Base-by-base conservation (phyloP, 768 basidiomycete genomes). In the Boletus pseudo-olivaceus region DNA sequence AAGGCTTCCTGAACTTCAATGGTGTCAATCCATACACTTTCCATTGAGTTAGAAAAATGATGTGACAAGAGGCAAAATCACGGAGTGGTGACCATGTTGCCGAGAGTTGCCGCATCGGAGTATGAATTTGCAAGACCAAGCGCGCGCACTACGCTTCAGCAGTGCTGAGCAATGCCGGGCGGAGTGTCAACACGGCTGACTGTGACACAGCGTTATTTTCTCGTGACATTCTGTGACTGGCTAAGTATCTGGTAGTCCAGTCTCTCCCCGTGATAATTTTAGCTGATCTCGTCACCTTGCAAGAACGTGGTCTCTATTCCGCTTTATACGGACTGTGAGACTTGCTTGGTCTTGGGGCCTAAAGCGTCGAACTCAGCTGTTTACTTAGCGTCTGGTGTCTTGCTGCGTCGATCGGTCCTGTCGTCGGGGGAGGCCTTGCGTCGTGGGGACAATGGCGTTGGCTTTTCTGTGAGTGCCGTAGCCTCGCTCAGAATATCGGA, bases 201-300 rank as follows among this genome's bases (percentile, higher is more conserved):
- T 2, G 23, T 23, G 23, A 23, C 23, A 23, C 23, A 23, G 23
- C 23, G 4, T 23, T 23, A 23, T 23, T 2, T 23, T 23, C 23
- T 23, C 23, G 23, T 23, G 23, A 23, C 23, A 23, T 23, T 23
- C 23, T 23, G 23, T 23, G 23, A 23, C 23, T 23, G 23, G 23
- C 23, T 23, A 23, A 23, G 23, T 23, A 23, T 23, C 2, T 23
- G 23, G 23, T n/a, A n/a, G n/a, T n/a, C n/a, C n/a, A 71, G 20
- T 63, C 73, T 9, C 55, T 75, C 9, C 63, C 68, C 2, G 71
- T 73, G 7, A 79, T 81, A 38, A 67, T 82, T 39, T 48, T 79
- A 5, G 65, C 72, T 14, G 80, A 82, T 54, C 61, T 82, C 3
- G 76, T 81, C 12, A 70, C 78, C 4, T 67, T 82, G 8, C 41